Base-by-base conservation (phyloP, 2,329 filamentous ascomycete genomes). In the Knufia petricola region DNA sequence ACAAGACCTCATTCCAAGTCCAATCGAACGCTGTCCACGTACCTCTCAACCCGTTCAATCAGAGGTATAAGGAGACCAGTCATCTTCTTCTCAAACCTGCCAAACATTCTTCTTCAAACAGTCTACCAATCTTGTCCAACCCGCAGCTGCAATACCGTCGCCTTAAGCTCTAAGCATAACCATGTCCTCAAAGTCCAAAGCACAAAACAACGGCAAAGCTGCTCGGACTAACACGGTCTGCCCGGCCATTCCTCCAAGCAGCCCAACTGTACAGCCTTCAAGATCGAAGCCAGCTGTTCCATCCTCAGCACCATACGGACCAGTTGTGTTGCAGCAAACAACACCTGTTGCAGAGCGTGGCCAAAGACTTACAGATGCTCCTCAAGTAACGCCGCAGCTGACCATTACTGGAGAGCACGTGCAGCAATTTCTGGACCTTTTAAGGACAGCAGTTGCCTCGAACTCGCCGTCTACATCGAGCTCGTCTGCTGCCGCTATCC, bases 21-120 rank as follows among this genome's bases (percentile, higher is more conserved):
- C 39, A 42, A 42, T 42, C 20, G 39, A 42, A 42, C 24, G 39
- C 17, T 42, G 39, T 42, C 21, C 39, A 42, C 39, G 21, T 42
- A 42, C 39, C 39, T 42, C 39, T 17, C 39, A 42, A 42, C 24
- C 39, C 24, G 39, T 42, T 42, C 39, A 42, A 42, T 23, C 39
- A 42, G 39, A 42, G 38, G 21, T 40, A 40, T 40, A 40, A 40
- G 24, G 38, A 40, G 39, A 42, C 39, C 39, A 42, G 39, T 42
- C 39, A 42, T 42, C 39, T 42, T 42, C 39, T 42, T 42, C 21
- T n/a, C 39, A 42, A 42, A 42, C 39, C 39, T 42, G 21, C 39
- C 39, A 42, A 23, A 42, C 21, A 26, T 42, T 30, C 39, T 42
- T 42, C 39, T 26, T 17, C 24, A 30, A 28, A 42, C 21, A 42